Evolutionary conservation across 108 stramenopile genomes (phyloP).

Genomic region (Nitzschia putrida): DNA sequence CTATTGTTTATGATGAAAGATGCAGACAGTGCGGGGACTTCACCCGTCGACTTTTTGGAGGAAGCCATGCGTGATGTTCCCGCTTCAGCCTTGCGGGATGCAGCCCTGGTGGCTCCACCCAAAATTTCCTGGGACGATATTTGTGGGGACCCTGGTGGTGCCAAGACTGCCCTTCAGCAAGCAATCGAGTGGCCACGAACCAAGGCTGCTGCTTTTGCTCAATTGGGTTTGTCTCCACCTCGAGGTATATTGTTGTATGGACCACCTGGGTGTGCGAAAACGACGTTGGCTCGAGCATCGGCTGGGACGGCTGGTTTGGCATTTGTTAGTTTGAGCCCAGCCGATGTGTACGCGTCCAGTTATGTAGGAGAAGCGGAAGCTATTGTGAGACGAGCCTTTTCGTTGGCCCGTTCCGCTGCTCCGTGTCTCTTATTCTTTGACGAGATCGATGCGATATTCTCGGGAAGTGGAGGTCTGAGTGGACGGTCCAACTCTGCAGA

Average conservation of each 20-base stretch:
- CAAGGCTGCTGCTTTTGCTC: constrained; percentile 46
- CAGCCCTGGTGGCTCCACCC: constrained; percentile 63
- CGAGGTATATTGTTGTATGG: constrained; percentile 93
- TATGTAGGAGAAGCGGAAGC: constrained; percentile 99
- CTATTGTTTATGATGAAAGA: not conserved
- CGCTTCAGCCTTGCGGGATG: constrained; percentile 75
- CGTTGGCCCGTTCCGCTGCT: constrained; percentile 88
- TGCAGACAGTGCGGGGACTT: not conserved
- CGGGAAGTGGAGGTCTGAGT: constrained; percentile 36
- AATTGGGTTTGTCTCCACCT: constrained; percentile 64
- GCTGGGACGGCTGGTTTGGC: constrained; percentile 90
- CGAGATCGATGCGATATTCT: constrained; percentile 96
- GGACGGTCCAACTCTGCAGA: constrained; percentile 82
- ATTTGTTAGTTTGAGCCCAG: constrained; percentile 92
- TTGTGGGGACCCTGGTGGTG: constrained; percentile 81
- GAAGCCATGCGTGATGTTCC: constrained; percentile 33
- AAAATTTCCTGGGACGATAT: constrained; percentile 78
- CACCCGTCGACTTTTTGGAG: constrained; percentile 16
- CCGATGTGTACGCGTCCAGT: constrained; percentile 91
- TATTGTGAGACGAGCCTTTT: constrained; percentile 90
- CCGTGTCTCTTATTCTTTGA: constrained; percentile 99
- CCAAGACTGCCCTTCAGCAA: constrained; percentile 75
- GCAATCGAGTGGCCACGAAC: constrained; percentile 85
- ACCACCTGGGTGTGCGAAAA: constrained; percentile 98
- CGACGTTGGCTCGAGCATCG: constrained; percentile 93